These are phyloP conservation scores for Pseudocercospora crystallina DNA, from an alignment of 2,329 filamentous ascomycete genomes.

Conservation along the genomic window DNA sequence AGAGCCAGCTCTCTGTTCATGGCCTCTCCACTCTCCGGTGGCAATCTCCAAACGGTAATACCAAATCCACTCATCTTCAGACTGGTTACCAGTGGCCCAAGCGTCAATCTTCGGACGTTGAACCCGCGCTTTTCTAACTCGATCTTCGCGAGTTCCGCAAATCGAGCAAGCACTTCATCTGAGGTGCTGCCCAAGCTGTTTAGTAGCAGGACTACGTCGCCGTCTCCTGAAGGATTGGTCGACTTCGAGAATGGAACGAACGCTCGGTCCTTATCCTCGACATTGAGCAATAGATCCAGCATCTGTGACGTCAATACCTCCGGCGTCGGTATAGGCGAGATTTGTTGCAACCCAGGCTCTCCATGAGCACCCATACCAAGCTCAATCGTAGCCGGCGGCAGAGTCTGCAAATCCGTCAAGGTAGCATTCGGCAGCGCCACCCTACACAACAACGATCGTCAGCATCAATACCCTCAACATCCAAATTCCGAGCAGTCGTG, in stretches of 20 bases:
- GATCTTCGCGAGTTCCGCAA: slow-evolving; percentile 35
- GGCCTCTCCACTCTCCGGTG: slow-evolving; percentile 30
- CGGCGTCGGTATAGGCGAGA: slow-evolving; percentile 47
- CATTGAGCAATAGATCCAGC: slow-evolving; percentile 37
- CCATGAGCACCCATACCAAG: slow-evolving; percentile 69
- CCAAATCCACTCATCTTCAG: slow-evolving; percentile 41
- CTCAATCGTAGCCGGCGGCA: slow-evolving; percentile 56
- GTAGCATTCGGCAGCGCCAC: slow-evolving; percentile 49
- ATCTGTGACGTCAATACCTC: slow-evolving; percentile 36
- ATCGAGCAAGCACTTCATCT: slow-evolving; percentile 37
- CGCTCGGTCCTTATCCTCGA: slow-evolving; percentile 35
- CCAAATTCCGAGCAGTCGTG: background rate
- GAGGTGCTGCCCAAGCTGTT: slow-evolving; percentile 39
- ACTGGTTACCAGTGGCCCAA: slow-evolving; percentile 38
- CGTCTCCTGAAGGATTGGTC: slow-evolving; percentile 29
- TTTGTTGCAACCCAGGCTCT: slow-evolving; percentile 60
- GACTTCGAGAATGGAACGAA: slow-evolving; percentile 39
- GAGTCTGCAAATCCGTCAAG: slow-evolving; percentile 59
- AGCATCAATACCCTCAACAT: background rate
- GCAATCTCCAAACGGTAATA: slow-evolving; percentile 39
- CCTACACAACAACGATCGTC: slow-evolving; percentile 20
- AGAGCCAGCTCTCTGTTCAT: slow-evolving; percentile 31
- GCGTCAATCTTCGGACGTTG: slow-evolving; percentile 34
- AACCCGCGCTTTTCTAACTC: slow-evolving; percentile 34
- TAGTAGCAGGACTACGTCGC: slow-evolving; percentile 37